Evolutionary conservation across 2,329 filamentous ascomycete species (phyloP).

Genomic region (Ophiognomonia clavigignenti-juglandacearum): DNA sequence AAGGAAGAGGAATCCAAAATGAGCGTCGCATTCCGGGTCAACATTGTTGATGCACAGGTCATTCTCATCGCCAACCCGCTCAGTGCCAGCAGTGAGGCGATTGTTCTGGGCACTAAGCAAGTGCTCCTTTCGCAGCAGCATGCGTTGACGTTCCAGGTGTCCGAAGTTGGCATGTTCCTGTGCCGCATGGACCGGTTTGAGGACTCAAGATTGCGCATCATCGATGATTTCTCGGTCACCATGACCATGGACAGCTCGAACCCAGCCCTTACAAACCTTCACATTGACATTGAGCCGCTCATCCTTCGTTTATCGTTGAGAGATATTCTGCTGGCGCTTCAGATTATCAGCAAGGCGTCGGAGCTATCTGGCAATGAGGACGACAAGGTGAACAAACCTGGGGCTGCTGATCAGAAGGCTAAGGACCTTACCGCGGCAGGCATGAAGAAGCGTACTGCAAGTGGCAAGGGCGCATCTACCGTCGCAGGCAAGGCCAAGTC

Average conservation of each 20-base stretch:
- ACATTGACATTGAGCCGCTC: slow-evolving; percentile 84
- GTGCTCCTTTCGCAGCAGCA: slow-evolving; percentile 90
- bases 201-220: slow-evolving; percentile 79
- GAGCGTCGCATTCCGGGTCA: slow-evolving; percentile 82
- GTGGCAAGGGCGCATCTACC: slow-evolving; percentile 51
- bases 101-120: slow-evolving; percentile 92
- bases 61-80: slow-evolving; percentile 94
- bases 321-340: slow-evolving; percentile 89
- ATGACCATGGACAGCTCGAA: slow-evolving; percentile 74
- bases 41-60: slow-evolving; percentile 92
- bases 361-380: slow-evolving; percentile 68
- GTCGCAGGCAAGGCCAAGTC: slow-evolving; percentile 36
- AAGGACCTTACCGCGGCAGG: slow-evolving; percentile 46
- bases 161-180: slow-evolving; percentile 94
- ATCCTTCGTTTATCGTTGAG: slow-evolving; percentile 85
- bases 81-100: slow-evolving; percentile 85
- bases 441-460: slow-evolving; percentile 52
- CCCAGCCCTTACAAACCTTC: slow-evolving; percentile 67
- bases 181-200: slow-evolving; percentile 99
- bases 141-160: slow-evolving; percentile 87
- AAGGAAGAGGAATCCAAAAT: slow-evolving; percentile 45
- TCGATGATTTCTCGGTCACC: slow-evolving; percentile 94
- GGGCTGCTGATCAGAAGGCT: slow-evolving; percentile 49
- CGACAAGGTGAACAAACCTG: slow-evolving; percentile 34
- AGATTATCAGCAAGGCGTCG: slow-evolving; percentile 86